Base-by-base conservation (phyloP, 2,329 filamentous ascomycete species). In the Fusarium virguliforme region DNA sequence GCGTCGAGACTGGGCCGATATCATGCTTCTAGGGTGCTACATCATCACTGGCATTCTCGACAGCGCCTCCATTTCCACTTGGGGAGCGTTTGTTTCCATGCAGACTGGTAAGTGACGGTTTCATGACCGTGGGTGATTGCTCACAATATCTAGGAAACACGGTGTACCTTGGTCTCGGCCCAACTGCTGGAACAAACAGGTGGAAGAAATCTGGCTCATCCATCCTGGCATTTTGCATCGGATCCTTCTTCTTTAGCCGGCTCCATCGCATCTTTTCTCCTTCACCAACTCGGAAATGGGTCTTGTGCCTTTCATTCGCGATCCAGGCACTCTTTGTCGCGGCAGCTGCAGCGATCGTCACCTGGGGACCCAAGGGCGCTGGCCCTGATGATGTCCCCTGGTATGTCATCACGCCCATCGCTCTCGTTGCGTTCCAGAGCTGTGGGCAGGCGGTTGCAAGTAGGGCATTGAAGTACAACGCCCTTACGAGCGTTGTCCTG, bases 61-160 rank as follows among this genome's bases (percentile, higher is more conserved):
- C 80, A 93, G 91, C 80, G 90, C 91, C 3, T 90, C 92, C 3
- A 91, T 93, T 51, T 91, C 90, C 63, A 91, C 92, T 43, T 95
- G 92, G 90, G 91, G 92, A 12, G 91, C 91, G 3, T 95, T 95
- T 74, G 92, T 94, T 41, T 93, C 90, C 74, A 95, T 95, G 92
- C 93, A 95, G 77, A 95, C 92, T 34, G 92, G 92, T 88, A 75
- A 67, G 82, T 1, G 48, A 10, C 35, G 6, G 4, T 13, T 22
- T 26, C 3, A 10, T 22, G 10, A n/a, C 8, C 3, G 8, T 54
- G 13, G 9, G 10, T 54, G 4, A 13, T 4, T 1, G 1, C 13
- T 50, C 8, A 22, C 8, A 5, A 3, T 13, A 6, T 62, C 15
- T 35, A 89, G 87, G 91, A 64, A 95, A 95, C 80, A 94, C 93